Evolutionary conservation across 2,329 filamentous ascomycete species (phyloP).

Genomic region (Fusarium redolens): DNA sequence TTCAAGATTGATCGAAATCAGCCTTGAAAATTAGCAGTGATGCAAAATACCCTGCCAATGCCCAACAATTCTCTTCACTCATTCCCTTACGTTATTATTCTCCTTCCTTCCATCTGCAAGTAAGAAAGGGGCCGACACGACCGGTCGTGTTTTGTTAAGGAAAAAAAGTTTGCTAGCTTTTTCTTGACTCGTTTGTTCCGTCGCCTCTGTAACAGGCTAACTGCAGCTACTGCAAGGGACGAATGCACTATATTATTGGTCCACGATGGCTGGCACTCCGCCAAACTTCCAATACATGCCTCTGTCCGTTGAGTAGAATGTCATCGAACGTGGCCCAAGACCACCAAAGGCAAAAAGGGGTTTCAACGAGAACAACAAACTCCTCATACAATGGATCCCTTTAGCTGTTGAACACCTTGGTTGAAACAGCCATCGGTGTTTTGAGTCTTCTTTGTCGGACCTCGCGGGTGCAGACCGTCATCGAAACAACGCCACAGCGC

Average conservation of each 20-base stretch:
- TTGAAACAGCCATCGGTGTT: slow-evolving; percentile 28
- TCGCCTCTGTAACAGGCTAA: slow-evolving; percentile 19
- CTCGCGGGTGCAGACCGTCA: background rate
- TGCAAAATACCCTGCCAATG: slow-evolving; percentile 4
- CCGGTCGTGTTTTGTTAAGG: slow-evolving; percentile 7
- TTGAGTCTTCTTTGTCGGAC: slow-evolving; percentile 25
- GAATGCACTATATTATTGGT: slow-evolving; percentile 6
- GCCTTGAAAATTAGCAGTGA: slow-evolving; percentile 18
- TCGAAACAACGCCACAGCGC: slow-evolving; percentile 33
- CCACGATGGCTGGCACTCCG: background rate
- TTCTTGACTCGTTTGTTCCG: slow-evolving; percentile 22
- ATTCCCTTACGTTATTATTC: background rate
- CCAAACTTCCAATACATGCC: slow-evolving; percentile 15
- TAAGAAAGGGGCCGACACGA: background rate
- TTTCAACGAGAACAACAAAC: background rate
- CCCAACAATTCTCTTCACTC: background rate
- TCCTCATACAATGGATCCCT: background rate
- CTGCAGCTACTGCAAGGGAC: slow-evolving; percentile 28
- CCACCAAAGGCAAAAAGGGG: background rate
- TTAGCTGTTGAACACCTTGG: background rate
- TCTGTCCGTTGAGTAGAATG: slow-evolving; percentile 16
- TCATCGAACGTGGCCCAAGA: slow-evolving; percentile 16
- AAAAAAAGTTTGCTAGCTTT: background rate
- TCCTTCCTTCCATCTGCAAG: background rate
- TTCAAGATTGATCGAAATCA: slow-evolving; percentile 11